phyloP scores from a whole-genome alignment of 441 rosid species.

The Euphorbia celastroides region DNA sequence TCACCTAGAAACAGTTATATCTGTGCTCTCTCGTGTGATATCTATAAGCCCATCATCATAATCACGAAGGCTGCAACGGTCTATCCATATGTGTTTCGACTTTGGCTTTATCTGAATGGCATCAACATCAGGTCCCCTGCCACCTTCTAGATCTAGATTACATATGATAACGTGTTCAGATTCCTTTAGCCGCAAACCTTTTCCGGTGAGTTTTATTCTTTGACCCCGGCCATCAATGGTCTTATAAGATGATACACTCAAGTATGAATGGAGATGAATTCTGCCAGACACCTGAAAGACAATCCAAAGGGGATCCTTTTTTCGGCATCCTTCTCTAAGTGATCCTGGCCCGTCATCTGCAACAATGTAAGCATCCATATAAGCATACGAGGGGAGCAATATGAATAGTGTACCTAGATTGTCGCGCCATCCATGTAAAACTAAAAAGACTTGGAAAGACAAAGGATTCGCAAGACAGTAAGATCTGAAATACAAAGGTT shows the following conservation, averaged over 20 bases:
- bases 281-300: slow-evolving; percentile 76
- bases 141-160: slow-evolving; percentile 83
- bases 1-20: slow-evolving; percentile 82
- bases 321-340: slow-evolving; percentile 67
- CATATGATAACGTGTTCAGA: slow-evolving; percentile 77
- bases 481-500: neutral
- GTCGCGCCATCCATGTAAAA: slow-evolving; percentile 10
- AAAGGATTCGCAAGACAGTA: neutral
- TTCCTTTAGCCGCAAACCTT: slow-evolving; percentile 75
- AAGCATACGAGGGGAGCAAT: neutral
- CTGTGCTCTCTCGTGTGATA: slow-evolving; percentile 87
- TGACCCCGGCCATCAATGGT: slow-evolving; percentile 93
- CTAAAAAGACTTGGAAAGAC: slow-evolving; percentile 1
- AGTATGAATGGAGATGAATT: slow-evolving; percentile 50
- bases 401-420: neutral
- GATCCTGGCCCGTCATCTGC: slow-evolving; percentile 93
- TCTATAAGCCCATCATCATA: slow-evolving; percentile 87
- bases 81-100: slow-evolving; percentile 82
- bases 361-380: neutral
- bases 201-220: slow-evolving; percentile 69
- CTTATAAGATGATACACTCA: slow-evolving; percentile 75
- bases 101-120: slow-evolving; percentile 91
- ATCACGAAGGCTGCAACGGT: slow-evolving; percentile 80
- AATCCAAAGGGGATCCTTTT: slow-evolving; percentile 80
- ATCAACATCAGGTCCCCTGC: slow-evolving; percentile 78